A percentile compares a stretch with the other conserved stretches of the same genome.
Evolutionary conservation across 2,329 filamentous ascomycete species (phyloP).

Genomic region (Huntiella abstrusa): DNA sequence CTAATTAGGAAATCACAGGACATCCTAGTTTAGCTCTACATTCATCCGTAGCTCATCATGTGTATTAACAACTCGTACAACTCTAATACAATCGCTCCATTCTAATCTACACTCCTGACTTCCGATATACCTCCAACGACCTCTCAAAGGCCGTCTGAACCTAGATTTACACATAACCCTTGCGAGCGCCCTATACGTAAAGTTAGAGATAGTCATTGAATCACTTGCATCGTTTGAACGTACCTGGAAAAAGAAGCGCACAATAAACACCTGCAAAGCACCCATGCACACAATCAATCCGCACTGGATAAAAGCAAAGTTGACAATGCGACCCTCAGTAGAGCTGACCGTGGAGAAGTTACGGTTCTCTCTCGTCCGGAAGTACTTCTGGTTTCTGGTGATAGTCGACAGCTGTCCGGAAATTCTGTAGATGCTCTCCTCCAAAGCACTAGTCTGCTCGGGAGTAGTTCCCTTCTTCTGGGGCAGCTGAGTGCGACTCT

Average conservation of each 20-base stretch:
- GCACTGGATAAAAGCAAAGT: conserved; percentile 88
- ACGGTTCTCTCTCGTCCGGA: conserved; percentile 93
- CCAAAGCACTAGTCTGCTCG: conserved; percentile 73
- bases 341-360: conserved; percentile 97
- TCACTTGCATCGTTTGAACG: background rate
- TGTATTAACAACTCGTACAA: background rate
- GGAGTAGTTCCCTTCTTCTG: conserved; percentile 74
- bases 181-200: conserved; percentile 36
- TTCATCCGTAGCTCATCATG: background rate
- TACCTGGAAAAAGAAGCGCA: conserved; percentile 96
- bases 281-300: conserved; percentile 89
- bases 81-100: no score
- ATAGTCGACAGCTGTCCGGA: conserved; percentile 87
- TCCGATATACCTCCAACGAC: no score
- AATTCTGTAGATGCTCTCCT: conserved; percentile 90
- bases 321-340: conserved; percentile 89
- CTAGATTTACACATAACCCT: conserved; percentile 43
- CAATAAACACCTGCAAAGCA: conserved; percentile 87
- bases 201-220: background rate
- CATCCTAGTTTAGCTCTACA: no score
- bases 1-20: background rate
- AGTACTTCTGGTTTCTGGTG: conserved; percentile 96
- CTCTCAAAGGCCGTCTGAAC: no score
- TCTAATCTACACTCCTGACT: no score
- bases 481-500: conserved; percentile 61